Evolutionary conservation across 805 yeast species (phyloP).

Genomic region (Teunomyces kruisii): DNA sequence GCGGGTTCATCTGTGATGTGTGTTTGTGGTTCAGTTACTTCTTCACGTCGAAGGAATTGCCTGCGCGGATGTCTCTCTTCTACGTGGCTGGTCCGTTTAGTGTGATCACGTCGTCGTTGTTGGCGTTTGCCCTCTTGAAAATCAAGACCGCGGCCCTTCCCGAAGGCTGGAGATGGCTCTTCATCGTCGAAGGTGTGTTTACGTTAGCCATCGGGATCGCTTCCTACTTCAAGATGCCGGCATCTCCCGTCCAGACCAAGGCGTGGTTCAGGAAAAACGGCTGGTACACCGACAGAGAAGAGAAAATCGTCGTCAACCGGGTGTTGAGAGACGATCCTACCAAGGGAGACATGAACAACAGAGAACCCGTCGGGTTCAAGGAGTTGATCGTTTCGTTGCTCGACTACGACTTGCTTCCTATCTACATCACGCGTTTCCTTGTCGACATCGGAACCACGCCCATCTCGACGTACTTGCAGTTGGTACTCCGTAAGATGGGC

Average conservation of each 20-base stretch:
- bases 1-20: slow-evolving; percentile 54
- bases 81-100: slow-evolving; percentile 57
- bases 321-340: slow-evolving; percentile 63
- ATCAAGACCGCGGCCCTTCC: slow-evolving; percentile 45
- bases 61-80: slow-evolving; percentile 58
- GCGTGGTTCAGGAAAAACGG: slow-evolving; percentile 52
- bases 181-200: slow-evolving; percentile 60
- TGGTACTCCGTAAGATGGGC: slow-evolving; percentile 34
- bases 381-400: slow-evolving; percentile 39
- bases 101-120: slow-evolving; percentile 44
- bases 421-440: slow-evolving; percentile 19
- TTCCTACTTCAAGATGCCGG: slow-evolving; percentile 34
- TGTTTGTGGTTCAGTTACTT: slow-evolving; percentile 66
- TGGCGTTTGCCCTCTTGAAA: slow-evolving; percentile 53
- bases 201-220: slow-evolving; percentile 54
- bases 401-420: slow-evolving; percentile 29
- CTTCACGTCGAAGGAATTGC: slow-evolving; percentile 57
- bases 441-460: slow-evolving; percentile 12
- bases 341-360: slow-evolving; percentile 62
- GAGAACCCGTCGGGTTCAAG: slow-evolving; percentile 48
- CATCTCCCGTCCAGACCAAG: slow-evolving; percentile 45
- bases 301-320: slow-evolving; percentile 56
- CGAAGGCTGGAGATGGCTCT: slow-evolving; percentile 67
- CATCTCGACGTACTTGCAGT: slow-evolving; percentile 9
- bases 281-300: slow-evolving; percentile 50